phyloP scores from a whole-genome alignment of 805 yeast genomes.

The Metschnikowia arizonensis region DNA sequence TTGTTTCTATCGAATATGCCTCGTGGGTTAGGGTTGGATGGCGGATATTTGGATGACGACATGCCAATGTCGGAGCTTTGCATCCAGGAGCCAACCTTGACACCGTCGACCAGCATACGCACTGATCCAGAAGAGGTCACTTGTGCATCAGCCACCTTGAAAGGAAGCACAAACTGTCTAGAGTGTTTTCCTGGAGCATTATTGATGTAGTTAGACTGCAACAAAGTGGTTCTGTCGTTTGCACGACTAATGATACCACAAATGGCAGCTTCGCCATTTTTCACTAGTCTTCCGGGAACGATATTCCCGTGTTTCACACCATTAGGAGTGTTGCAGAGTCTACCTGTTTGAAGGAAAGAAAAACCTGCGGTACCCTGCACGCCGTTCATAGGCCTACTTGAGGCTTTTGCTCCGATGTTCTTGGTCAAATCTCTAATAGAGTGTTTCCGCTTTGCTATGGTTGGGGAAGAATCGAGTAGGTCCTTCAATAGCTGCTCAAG shows the following conservation, averaged over 20 bases:
- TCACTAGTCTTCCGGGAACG: slow-evolving; percentile 65
- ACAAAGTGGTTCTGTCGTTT: slow-evolving; percentile 29
- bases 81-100: slow-evolving; percentile 41
- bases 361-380: slow-evolving; percentile 74
- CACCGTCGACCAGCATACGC: slow-evolving; percentile 38
- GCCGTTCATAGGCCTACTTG: slow-evolving; percentile 16
- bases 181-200: slow-evolving; percentile 37
- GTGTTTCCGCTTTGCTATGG: slow-evolving; percentile 21
- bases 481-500: slow-evolving; percentile 30
- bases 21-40: slow-evolving; percentile 31
- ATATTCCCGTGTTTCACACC: slow-evolving; percentile 55
- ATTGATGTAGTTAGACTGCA: slow-evolving; percentile 32
- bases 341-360: slow-evolving; percentile 64
- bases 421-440: slow-evolving; percentile 24
- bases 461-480: slow-evolving; percentile 25
- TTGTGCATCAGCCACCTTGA: slow-evolving; percentile 36
- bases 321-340: slow-evolving; percentile 64
- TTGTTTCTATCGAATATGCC: slow-evolving; percentile 33
- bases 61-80: slow-evolving; percentile 21
- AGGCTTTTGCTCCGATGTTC: slow-evolving; percentile 12
- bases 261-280: slow-evolving; percentile 47
- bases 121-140: slow-evolving; percentile 37
- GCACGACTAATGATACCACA: slow-evolving; percentile 50
- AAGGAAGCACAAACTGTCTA: slow-evolving; percentile 44
- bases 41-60: slow-evolving; percentile 25